A percentile compares a stretch with the other conserved stretches of the same genome.
phyloP scores from a whole-genome alignment of 108 stramenopile genomes.

The Skeletonema potamos region DNA sequence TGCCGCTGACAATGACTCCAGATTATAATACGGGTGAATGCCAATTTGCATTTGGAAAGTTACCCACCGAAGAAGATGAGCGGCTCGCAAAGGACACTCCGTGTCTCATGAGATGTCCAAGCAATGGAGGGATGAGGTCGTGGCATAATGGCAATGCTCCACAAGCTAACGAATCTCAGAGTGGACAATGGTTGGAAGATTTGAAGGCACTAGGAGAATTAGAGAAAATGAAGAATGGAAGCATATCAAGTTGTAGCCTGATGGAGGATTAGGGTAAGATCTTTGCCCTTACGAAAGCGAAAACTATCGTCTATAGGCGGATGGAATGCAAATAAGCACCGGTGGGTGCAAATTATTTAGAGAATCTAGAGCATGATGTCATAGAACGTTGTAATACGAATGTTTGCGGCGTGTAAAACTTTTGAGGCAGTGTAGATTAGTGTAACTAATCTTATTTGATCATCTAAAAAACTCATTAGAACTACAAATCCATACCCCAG shows the following conservation, averaged over 20 bases:
- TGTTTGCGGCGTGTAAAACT: no score
- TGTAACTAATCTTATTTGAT: background rate
- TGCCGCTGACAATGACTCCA: slow-evolving; percentile 85
- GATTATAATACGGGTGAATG: slow-evolving; percentile 88
- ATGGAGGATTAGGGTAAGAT: slow-evolving; percentile 41
- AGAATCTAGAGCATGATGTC: no score
- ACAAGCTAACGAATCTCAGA: background rate
- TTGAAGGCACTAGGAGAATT: slow-evolving; percentile 7
- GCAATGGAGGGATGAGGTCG: slow-evolving; percentile 55
- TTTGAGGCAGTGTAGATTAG: background rate
- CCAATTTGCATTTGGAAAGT: slow-evolving; percentile 79
- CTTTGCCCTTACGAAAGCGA: no score
- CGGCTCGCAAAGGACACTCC: slow-evolving; percentile 66
- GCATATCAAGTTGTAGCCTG: slow-evolving; percentile 6
- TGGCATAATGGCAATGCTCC: slow-evolving; percentile 48
- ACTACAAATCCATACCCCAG: no score
- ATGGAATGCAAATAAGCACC: no score
- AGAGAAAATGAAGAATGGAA: background rate
- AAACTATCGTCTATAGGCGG: no score
- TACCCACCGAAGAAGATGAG: slow-evolving; percentile 65
- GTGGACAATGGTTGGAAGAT: slow-evolving; percentile 16
- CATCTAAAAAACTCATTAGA: background rate
- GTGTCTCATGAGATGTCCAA: slow-evolving; percentile 79
- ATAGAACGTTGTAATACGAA: no score
- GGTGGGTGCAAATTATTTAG: no score